These are phyloP conservation scores for Ceratonia siliqua DNA, from an alignment of 306 rosid genomes.

Conservation along the genomic window DNA sequence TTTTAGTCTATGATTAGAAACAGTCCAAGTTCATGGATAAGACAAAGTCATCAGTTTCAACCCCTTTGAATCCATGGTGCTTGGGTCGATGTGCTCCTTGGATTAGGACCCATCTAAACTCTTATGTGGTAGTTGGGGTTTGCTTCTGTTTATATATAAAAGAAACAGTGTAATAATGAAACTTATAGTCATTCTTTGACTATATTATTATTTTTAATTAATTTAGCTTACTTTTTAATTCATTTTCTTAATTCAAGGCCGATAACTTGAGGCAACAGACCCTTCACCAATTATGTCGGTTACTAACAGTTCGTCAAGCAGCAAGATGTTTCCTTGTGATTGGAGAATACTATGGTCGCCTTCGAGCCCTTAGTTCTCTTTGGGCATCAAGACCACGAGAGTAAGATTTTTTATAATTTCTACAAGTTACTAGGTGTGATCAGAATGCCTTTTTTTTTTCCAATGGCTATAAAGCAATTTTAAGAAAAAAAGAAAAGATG, in stretches of 20 bases:
- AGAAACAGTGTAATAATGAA: background rate
- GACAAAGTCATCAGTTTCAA: constrained; percentile 43
- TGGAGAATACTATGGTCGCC: constrained; percentile 79
- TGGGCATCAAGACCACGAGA: constrained; percentile 92
- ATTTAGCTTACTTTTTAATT: background rate
- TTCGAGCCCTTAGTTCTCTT: constrained; percentile 88
- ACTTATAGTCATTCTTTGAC: background rate
- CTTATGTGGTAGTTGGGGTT: constrained; percentile 41
- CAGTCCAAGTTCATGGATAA: constrained; percentile 41
- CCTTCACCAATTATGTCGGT: constrained; percentile 74
- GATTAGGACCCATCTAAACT: constrained; percentile 38
- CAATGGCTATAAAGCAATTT: background rate
- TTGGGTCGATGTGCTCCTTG: constrained; percentile 25
- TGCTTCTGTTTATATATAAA: background rate
- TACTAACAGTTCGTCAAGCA: constrained; percentile 77
- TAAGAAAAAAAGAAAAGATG: background rate
- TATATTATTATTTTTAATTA: background rate
- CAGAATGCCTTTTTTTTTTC: too few relatives aligned
- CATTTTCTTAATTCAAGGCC: constrained; percentile 54
- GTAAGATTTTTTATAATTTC: constrained; percentile 39
- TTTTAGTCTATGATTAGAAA: constrained; percentile 34
- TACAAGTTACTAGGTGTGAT: too few relatives aligned
- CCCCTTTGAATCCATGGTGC: constrained; percentile 36
- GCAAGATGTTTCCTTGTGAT: constrained; percentile 79
- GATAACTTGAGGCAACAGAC: constrained; percentile 88